Conservation (phyloP, 148 eudicot genomes). For the Vaccinium myrtillus region DNA sequence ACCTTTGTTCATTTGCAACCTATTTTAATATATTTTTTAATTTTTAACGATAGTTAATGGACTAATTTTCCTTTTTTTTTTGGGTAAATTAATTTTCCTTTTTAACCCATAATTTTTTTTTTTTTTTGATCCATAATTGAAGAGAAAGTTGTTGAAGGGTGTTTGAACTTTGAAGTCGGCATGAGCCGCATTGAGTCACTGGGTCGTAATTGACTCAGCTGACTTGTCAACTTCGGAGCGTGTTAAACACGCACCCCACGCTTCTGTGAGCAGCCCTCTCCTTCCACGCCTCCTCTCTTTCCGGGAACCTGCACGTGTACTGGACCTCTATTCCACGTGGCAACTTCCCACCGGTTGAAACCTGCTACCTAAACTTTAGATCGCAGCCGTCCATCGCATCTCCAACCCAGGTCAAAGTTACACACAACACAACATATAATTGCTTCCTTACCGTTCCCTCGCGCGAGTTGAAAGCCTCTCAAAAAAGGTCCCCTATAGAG, state of each 20-base stretch:
- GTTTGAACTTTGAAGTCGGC: no score
- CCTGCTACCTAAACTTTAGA: constrained; percentile 7
- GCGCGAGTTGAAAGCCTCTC: constrained; percentile 3
- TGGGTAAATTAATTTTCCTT: no score
- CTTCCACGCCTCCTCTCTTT: constrained; percentile 26
- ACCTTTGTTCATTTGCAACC: no score
- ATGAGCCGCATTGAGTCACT: no score
- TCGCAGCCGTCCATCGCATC: constrained; percentile 32
- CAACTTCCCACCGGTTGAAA: constrained; percentile 7
- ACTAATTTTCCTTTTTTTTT: no score
- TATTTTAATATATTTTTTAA: no score
- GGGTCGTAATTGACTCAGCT: no score
- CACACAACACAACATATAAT: not conserved
- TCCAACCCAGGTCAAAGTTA: constrained; percentile 11
- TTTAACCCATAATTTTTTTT: no score
- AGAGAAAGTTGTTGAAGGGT: no score
- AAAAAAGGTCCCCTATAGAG: not conserved
- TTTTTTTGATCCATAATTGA: no score
- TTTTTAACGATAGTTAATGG: no score
- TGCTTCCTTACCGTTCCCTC: constrained; percentile 30
- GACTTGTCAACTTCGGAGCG: not conserved
- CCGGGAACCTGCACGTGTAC: constrained; percentile 41
- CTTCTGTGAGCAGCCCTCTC: not conserved
- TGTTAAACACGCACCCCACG: not conserved
- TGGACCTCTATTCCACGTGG: constrained; percentile 30